Base-by-base conservation (phyloP, 805 yeast genomes). In the Candida stauntonica region DNA sequence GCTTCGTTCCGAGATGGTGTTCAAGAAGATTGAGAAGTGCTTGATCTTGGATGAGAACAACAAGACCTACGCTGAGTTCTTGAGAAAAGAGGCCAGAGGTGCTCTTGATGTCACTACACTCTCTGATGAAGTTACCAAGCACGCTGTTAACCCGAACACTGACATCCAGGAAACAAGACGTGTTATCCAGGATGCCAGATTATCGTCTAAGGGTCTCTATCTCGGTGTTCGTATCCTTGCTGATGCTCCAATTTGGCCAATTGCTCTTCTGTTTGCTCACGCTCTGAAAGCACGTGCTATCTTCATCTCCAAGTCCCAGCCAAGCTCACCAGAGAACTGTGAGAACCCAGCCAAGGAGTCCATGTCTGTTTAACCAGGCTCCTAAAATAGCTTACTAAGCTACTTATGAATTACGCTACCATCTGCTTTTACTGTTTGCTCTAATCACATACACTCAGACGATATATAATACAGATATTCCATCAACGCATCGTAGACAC, bases 161-260 rank as follows among this genome's bases (percentile, higher is more conserved):
- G 67, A 68, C 35, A 48, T 61, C n/a, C 55, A 61, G 17, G 70
- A 63, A 46, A 73, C 74, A 2, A 63, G 75, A 16, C 63, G 57
- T 33, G 67, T 75, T 17, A 73, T 79, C 32, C 58, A 63, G 29
- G 64, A 64, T 35, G 75, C 76, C 12, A 66, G 73, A 54, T 64
- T 76, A 36, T 75, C 80, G 15, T 66, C 73, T 35, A 72, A 79
- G 54, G 69, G 80, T 16, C 60, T 84, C 29, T 79, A 81, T 39
- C 60, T 84, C 27, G 94, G 93, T 29, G 84, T 84, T 11, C 66
- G 87, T 50, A 80, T 84, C 21, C 65, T 84, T 36, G 87, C 88
- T 4, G 93, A 84, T 64, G 89, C 89, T 0, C 93, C 93, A 13
- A 81, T 84, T 18, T 84, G 94, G 94, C 93, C 93, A 0, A 72